phyloP scores from a whole-genome alignment of 768 basidiomycete genomes.

The Lactarius indigo region DNA sequence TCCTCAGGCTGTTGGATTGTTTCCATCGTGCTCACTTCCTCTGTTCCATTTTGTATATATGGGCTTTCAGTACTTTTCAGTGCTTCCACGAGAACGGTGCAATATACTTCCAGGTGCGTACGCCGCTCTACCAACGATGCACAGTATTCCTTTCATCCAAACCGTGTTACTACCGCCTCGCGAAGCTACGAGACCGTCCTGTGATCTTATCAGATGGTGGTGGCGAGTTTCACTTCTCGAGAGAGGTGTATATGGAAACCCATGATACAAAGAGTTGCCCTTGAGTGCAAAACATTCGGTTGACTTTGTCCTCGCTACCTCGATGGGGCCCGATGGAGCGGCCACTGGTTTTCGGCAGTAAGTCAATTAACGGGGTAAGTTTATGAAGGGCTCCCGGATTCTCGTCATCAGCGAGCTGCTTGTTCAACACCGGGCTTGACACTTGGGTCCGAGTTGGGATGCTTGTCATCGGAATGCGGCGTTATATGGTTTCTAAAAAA shows the following conservation, averaged over 20 bases:
- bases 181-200: not conserved
- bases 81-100: not conserved
- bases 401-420: not conserved
- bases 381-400: not conserved
- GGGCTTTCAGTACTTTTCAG: not conserved
- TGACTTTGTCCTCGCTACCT: no score
- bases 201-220: not conserved
- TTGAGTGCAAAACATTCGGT: not conserved
- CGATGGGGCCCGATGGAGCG: not conserved
- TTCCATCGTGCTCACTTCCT: not conserved
- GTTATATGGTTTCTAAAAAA: not conserved
- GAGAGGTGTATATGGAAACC: not conserved
- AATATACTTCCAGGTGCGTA: not conserved
- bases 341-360: not conserved
- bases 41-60: not conserved
- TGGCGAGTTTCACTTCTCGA: not conserved
- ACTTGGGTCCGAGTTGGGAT: not conserved
- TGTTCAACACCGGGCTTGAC: not conserved
- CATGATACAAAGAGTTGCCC: not conserved
- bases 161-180: not conserved
- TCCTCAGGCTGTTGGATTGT: not conserved
- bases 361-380: not conserved
- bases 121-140: not conserved
- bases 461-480: not conserved
- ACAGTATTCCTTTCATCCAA: not conserved